Evolutionary conservation across 805 yeast species (phyloP), one percentile per base, ranked within the genome.

Genomic region (Candida adriatica): DNA sequence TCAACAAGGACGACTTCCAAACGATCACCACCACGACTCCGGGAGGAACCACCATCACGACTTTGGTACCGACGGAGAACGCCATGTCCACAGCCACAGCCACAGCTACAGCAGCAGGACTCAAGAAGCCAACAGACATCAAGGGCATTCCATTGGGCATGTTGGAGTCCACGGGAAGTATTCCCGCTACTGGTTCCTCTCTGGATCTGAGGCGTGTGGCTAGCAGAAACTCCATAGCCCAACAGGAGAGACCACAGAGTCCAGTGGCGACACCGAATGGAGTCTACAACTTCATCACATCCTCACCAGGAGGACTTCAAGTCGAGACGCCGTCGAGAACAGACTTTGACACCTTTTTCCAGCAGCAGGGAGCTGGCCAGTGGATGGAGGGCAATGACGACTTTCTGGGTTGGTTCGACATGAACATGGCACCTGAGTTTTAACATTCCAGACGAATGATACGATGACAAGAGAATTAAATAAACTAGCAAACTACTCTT

Each of bases 381-480:
- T 85, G 94, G 95, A 70, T 79, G 51, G 87, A 84, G 49, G 79
- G 76, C 19, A 84, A 77, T 27, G 96, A 88, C 50, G 96, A 88
- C 52, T 81, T 88, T 48, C 61, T 88, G 28, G 96, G 96, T 9
- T 88, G 95, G 95, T 82, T 88, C 63, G 95, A 85, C 52, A 75
- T 77, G 54, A 80, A 80, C 48, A 73, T 72, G 79, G 75, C 73
- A 4, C 79, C 78, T 0, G 79, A 71, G 38, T 74, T 75, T 47
- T 73, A 41, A 55, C 13, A 19, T 7, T 19, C 22, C 8, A 19
- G 11, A 19, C 8, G 11, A 19, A 19, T 11, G 8, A 19, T 19
- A 19, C n/a, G n/a, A n/a, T n/a, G n/a, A n/a, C 8, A 19, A 19
- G 22, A 19, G 22, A 19, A 24, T 34, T 30, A 10, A 24, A 16